Percentiles rank a stretch among this genome's conserved stretches.
Evolutionary conservation across 495 filamentous ascomycete genomes (phyloP).

Genomic region (Hypoxylon crocopeplum): DNA sequence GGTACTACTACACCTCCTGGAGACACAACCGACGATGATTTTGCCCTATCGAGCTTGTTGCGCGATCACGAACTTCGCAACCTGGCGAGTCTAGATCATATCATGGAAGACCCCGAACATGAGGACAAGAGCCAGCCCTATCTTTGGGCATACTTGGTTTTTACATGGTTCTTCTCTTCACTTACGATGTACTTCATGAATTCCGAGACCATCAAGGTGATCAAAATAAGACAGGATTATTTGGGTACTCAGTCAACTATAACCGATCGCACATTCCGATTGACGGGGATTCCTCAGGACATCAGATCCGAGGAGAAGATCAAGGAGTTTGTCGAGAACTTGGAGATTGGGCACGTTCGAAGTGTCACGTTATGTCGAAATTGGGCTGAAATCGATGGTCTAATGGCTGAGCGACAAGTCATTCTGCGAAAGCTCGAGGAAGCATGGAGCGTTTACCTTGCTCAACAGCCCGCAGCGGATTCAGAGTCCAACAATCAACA

Average conservation of each 20-base stretch:
- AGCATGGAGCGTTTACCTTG: conserved; percentile 75
- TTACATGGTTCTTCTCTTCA: conserved; percentile 88
- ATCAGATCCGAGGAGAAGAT: conserved; percentile 83
- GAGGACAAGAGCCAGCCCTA: conserved; percentile 59
- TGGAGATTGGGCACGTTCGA: conserved; percentile 93
- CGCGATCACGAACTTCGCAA: background rate
- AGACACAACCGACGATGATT: conserved; percentile 3
- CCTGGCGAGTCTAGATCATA: background rate
- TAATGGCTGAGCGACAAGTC: conserved; percentile 71
- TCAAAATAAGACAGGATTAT: conserved; percentile 86
- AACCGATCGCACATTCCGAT: conserved; percentile 89
- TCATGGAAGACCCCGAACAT: background rate
- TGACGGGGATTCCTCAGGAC: conserved; percentile 86
- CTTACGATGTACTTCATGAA: conserved; percentile 84
- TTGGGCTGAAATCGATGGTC: conserved; percentile 81
- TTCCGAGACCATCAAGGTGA: conserved; percentile 80
- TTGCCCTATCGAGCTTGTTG: conserved; percentile 10
- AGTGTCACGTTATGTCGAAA: conserved; percentile 85
- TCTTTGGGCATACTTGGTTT: conserved; percentile 92
- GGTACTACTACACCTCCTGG: conserved; percentile 11
- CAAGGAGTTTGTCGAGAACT: conserved; percentile 82
- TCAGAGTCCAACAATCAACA: conserved; percentile 12
- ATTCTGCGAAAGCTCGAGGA: conserved; percentile 80
- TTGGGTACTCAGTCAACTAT: conserved; percentile 91
- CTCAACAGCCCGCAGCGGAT: conserved; percentile 32